phyloP scores from a whole-genome alignment of 208 protist genomes.

The Trichomonas gallinae region DNA sequence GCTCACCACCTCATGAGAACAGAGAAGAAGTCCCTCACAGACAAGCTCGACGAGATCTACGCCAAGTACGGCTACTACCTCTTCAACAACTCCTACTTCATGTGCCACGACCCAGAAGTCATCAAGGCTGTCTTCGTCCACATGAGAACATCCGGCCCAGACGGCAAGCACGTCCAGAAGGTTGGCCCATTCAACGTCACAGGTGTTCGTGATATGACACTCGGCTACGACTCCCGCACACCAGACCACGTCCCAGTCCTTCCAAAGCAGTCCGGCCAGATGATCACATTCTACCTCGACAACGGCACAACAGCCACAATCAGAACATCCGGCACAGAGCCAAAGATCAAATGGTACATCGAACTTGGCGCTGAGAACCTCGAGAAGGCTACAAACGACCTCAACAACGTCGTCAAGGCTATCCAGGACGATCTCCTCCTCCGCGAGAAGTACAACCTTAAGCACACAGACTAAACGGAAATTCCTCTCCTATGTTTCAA shows the following conservation, averaged over 20 bases:
- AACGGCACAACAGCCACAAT: not conserved
- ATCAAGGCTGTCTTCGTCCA: not conserved
- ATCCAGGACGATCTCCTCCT: not conserved
- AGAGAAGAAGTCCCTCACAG: conserved; percentile 13
- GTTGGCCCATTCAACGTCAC: not conserved
- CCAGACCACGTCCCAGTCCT: not conserved
- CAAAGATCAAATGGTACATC: conserved; percentile 23
- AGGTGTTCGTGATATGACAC: not conserved
- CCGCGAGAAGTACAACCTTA: conserved; percentile 10
- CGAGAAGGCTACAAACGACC: not conserved
- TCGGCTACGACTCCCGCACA: not conserved
- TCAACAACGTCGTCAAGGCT: not conserved
- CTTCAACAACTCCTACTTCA: conserved; percentile 7
- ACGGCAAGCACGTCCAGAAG: not conserved
- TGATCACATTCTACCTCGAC: conserved; percentile 20
- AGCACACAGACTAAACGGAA: not conserved
- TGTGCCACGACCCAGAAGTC: not conserved
- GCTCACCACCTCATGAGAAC: not conserved
- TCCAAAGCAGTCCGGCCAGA: not conserved
- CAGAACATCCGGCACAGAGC: conserved; percentile 6
- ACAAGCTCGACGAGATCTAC: conserved; percentile 18
- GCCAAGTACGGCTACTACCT: not conserved
- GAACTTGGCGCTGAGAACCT: not conserved
- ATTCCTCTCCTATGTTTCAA: too few species aligned
- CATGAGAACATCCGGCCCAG: not conserved